Base-by-base conservation (phyloP, 257 asterid genomes). In the Capsicum rhomboideum region DNA sequence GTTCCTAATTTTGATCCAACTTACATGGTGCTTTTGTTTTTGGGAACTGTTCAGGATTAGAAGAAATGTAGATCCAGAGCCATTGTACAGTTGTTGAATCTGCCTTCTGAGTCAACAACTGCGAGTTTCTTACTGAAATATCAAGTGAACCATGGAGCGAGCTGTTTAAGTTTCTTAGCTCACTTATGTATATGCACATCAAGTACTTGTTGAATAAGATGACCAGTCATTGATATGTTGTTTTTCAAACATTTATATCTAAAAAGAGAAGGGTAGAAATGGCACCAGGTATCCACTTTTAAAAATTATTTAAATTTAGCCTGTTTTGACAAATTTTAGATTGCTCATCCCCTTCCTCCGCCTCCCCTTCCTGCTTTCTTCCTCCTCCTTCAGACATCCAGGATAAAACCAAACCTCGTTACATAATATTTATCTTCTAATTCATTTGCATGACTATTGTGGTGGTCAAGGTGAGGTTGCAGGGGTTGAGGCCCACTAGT, bases 21-120 rank as follows among this genome's bases (percentile, higher is more conserved):
- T 77, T 50, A 75, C 81, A 50, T 50, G 29, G 7, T 82, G 5
- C 80, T 52, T 82, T 82, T 67, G 54, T 50, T 50, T 82, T 14
- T 67, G 5, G 31, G 2, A 17, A 50, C 2, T 82, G 85, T 71
- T 85, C 92, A 94, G 98, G 95, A 90, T 90, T 58, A 88, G 87
- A 86, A 89, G 95, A 87, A 90, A 88, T 71, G 92, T 89, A 59
- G 90, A 88, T 44, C 94, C 92, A 6, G 94, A 90, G 85, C 94
- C 98, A 21, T 84, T 92, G 34, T 92, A 91, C 78, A 78, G 83
- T 78, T 79, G 82, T 42, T 90, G 85, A 88, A 77, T 50, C 72
- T 64, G 44, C 72, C 72, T 10, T 28, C 44, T 12, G 71, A 64
- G n/a, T 64, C 44, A 64, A 28, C 82, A 77, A 77, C 82, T 34